Percentiles rank a stretch among this genome's conserved stretches.
Conservation (phyloP, 2,329 filamentous ascomycete genomes). For the Colletotrichum sp. region DNA sequence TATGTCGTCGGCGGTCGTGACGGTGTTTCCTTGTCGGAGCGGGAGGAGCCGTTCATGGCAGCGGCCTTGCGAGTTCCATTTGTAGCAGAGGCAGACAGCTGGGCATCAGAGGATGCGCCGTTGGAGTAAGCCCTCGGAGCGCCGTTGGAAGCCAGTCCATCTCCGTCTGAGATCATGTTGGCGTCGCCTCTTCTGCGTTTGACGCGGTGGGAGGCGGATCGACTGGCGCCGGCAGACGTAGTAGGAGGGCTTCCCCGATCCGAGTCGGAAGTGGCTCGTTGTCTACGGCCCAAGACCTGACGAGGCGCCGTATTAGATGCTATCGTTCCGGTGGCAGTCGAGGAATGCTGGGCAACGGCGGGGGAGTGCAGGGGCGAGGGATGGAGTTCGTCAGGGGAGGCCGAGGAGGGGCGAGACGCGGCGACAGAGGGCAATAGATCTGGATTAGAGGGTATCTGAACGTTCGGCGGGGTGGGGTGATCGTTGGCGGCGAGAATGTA, state of each 20-base stretch:
- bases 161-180: conserved; percentile 70
- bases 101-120: conserved; percentile 56
- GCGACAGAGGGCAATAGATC: conserved; percentile 44
- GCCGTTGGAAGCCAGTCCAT: conserved; percentile 56
- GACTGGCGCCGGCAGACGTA: conserved; percentile 25
- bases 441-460: conserved; percentile 53
- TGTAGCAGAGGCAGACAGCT: conserved; percentile 32
- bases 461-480: conserved; percentile 63
- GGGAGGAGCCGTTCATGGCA: conserved; percentile 25
- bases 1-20: conserved; percentile 54
- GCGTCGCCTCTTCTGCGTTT: conserved; percentile 63
- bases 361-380: conserved; percentile 23
- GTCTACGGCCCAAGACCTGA: conserved; percentile 61
- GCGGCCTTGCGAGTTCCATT: conserved; percentile 48
- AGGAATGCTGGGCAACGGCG: conserved; percentile 25
- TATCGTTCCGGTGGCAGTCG: conserved; percentile 44
- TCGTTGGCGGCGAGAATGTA: conserved; percentile 61
- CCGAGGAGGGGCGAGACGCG: conserved; percentile 26
- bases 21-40: conserved; percentile 29
- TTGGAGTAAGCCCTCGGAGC: conserved; percentile 59
- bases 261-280: conserved; percentile 49
- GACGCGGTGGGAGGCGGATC: conserved; percentile 29
- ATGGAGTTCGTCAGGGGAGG: conserved; percentile 8
- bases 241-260: conserved; percentile 33
- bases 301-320: conserved; percentile 37